Evolutionary conservation across 2,329 filamentous ascomycete genomes (phyloP).

Genomic region (Fusarium coffeatum): DNA sequence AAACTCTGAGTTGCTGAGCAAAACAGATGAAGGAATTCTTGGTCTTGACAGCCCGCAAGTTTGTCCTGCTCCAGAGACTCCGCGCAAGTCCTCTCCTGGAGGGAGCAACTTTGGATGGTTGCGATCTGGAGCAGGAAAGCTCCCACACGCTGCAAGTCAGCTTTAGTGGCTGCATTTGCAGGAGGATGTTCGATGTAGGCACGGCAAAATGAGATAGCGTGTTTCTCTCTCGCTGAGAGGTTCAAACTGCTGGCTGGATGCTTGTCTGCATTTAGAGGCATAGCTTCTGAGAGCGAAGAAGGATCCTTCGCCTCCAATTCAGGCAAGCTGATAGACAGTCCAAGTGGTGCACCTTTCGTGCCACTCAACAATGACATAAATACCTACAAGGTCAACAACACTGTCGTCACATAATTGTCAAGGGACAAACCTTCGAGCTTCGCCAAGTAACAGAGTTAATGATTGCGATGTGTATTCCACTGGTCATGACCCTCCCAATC

Average conservation of each 20-base stretch:
- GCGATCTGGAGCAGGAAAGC: slow-evolving; percentile 27
- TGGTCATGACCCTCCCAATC: slow-evolving; percentile 58
- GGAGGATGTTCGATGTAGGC: slow-evolving; percentile 10
- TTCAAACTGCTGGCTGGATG: neutral
- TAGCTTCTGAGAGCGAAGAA: neutral
- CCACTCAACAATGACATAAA: slow-evolving; percentile 32
- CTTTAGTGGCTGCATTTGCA: neutral
- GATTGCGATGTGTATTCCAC: slow-evolving; percentile 71
- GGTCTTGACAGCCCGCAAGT: neutral
- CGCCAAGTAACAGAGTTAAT: slow-evolving; percentile 72
- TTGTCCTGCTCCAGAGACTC: neutral
- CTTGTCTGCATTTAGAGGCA: neutral
- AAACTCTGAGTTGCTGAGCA: neutral
- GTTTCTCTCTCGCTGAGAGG: slow-evolving; percentile 20
- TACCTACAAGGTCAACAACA: slow-evolving; percentile 21
- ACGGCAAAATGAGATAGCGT: slow-evolving; percentile 22
- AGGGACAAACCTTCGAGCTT: slow-evolving; percentile 68
- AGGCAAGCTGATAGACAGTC: neutral
- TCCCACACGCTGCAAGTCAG: slow-evolving; percentile 14
- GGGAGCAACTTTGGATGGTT: slow-evolving; percentile 14
- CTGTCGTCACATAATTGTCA: neutral
- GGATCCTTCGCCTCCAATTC: neutral
- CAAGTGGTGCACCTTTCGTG: neutral
- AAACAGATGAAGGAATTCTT: slow-evolving; percentile 26
- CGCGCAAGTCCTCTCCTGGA: slow-evolving; percentile 22